Conservation (phyloP, 768 basidiomycete species). For the Boletus rex-veris region DNA sequence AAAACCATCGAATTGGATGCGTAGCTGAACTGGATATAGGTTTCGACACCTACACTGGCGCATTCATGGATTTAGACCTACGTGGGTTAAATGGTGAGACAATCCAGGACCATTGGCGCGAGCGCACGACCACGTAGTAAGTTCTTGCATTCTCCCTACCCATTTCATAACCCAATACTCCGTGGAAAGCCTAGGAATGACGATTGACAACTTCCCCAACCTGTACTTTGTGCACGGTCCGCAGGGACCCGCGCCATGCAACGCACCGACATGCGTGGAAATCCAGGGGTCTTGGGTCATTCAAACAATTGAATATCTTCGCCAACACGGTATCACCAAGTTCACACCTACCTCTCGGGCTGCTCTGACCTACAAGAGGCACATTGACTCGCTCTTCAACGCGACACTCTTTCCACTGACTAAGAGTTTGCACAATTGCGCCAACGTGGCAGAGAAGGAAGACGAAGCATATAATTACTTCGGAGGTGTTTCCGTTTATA, state of each 20-base stretch:
- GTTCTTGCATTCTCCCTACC: neutral
- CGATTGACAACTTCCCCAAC: slow-evolving; percentile 16
- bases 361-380: slow-evolving; percentile 7
- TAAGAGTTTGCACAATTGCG: neutral
- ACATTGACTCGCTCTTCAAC: neutral
- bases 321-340: slow-evolving; percentile 6
- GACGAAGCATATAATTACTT: slow-evolving; percentile 2
- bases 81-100: slow-evolving; percentile 8
- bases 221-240: slow-evolving; percentile 12
- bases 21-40: neutral
- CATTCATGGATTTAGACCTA: slow-evolving; percentile 8
- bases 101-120: slow-evolving; percentile 15
- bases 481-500: neutral
- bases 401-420: slow-evolving; percentile 9
- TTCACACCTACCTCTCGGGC: slow-evolving; percentile 7
- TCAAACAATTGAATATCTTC: slow-evolving; percentile 12
- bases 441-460: slow-evolving; percentile 11
- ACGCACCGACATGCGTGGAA: slow-evolving; percentile 10
- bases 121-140: slow-evolving; percentile 15
- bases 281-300: slow-evolving; percentile 7
- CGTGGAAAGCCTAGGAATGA: slow-evolving; percentile 5
- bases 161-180: neutral
- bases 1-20: neutral
- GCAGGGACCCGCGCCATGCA: slow-evolving; percentile 10
- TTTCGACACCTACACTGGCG: slow-evolving; percentile 4